Conservation (phyloP, 345 rosid species). For the Syzygium jambos region DNA sequence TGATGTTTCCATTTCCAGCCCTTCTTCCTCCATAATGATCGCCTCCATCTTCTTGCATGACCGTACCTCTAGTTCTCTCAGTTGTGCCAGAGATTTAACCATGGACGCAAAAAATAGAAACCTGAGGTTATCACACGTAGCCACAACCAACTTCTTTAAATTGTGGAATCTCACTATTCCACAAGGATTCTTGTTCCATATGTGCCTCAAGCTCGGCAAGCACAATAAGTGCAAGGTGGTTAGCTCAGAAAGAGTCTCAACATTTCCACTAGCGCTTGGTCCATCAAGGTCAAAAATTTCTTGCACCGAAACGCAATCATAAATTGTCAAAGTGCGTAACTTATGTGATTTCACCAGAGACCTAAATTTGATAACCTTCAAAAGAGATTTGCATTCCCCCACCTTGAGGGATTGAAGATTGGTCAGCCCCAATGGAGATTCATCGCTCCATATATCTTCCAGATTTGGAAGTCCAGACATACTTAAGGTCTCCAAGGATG, state of each 20-base stretch:
- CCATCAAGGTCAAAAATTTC: not conserved
- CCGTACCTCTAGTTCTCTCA: fast-evolving
- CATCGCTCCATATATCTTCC: not conserved
- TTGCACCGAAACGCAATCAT: fast-evolving
- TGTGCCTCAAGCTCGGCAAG: not conserved
- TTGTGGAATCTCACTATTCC: not conserved
- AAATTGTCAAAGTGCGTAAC: fast-evolving
- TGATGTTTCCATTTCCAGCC: not conserved
- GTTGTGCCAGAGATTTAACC: not conserved
- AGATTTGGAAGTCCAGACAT: not conserved
- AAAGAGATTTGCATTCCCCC: not conserved
- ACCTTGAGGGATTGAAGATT: not conserved
- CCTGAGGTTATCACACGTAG: fast-evolving
- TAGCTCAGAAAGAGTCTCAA: not conserved
- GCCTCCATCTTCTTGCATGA: not conserved
- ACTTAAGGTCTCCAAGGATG: not conserved
- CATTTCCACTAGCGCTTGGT: fast-evolving
- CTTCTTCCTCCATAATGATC: not conserved
- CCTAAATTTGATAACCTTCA: not conserved
- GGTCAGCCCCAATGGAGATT: not conserved
- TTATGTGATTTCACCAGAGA: not conserved
- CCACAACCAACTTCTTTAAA: fast-evolving
- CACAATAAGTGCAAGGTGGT: fast-evolving
- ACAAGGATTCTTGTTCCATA: not conserved
- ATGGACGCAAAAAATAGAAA: not conserved